phyloP scores from a whole-genome alignment of 768 basidiomycete genomes.

The Boletus rubescentipes region DNA sequence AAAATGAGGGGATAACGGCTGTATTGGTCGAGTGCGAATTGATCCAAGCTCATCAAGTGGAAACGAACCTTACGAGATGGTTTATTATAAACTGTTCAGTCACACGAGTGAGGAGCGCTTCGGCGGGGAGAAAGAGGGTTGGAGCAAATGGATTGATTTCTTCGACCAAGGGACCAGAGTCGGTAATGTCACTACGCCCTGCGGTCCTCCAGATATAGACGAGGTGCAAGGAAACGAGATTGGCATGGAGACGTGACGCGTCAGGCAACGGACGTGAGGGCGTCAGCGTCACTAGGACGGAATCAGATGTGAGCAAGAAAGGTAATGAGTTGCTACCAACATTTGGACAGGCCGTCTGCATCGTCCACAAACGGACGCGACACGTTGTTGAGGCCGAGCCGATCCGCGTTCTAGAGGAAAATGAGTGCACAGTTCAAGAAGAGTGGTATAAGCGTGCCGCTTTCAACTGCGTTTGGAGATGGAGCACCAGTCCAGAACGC shows the following conservation, averaged over 20 bases:
- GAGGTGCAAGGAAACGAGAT: conserved; percentile 39
- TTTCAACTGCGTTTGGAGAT: conserved; percentile 51
- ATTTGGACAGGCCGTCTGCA: conserved; percentile 40
- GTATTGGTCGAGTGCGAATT: conserved; percentile 11
- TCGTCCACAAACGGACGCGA: conserved; percentile 53
- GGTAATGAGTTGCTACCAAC: conserved; percentile 30
- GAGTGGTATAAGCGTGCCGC: conserved; percentile 35
- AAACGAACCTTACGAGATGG: conserved; percentile 58
- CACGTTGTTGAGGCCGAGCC: conserved; percentile 56
- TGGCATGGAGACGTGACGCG: conserved; percentile 26
- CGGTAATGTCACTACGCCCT: conserved; percentile 1
- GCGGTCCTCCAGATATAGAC: conserved; percentile 40
- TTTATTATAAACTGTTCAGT: conserved; percentile 53
- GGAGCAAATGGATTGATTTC: conserved; percentile 50
- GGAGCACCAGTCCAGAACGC: conserved; percentile 48
- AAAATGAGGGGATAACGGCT: conserved; percentile 81
- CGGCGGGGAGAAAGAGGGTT: conserved; percentile 54
- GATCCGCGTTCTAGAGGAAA: conserved; percentile 51
- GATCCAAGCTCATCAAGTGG: conserved; percentile 1
- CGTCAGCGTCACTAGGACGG: conserved; percentile 38
- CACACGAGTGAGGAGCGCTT: conserved; percentile 50
- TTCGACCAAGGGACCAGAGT: conserved; percentile 30
- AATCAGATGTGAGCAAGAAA: conserved; percentile 6
- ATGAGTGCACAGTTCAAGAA: conserved; percentile 10
- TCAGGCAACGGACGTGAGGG: conserved; percentile 37